These are phyloP conservation scores for Eucalyptus globulus DNA, from an alignment of 345 rosid species.

Conservation along the genomic window DNA sequence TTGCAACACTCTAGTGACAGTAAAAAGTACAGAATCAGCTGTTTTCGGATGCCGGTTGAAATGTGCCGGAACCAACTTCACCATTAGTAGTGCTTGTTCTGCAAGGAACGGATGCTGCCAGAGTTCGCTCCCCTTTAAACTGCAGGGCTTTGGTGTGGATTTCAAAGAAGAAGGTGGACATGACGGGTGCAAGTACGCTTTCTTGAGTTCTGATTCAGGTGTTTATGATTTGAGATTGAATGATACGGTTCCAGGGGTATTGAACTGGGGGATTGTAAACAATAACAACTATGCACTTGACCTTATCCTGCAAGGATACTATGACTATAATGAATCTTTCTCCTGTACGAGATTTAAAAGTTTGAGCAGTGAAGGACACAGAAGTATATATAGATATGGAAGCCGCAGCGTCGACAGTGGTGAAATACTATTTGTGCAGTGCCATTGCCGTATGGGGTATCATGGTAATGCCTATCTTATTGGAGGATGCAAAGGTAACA, in stretches of 20 bases:
- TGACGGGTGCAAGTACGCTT: neutral
- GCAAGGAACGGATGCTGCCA: neutral
- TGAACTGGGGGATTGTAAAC: neutral
- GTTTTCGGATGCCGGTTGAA: neutral
- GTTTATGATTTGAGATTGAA: too few species aligned
- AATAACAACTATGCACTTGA: rapidly evolving
- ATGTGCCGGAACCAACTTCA: neutral
- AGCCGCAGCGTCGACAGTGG: too few species aligned
- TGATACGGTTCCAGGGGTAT: too few species aligned
- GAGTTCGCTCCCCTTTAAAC: neutral
- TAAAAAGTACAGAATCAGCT: neutral
- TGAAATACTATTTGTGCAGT: rapidly evolving
- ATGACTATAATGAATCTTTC: too few species aligned
- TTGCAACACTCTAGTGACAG: neutral
- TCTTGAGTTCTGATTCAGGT: too few species aligned
- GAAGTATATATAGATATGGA: too few species aligned
- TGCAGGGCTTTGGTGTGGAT: neutral
- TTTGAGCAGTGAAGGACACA: too few species aligned
- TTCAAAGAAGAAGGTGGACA: neutral
- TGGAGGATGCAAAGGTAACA: too few species aligned
- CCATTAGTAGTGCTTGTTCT: neutral
- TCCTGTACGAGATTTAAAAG: rapidly evolving
- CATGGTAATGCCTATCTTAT: rapidly evolving
- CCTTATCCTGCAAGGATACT: rapidly evolving
- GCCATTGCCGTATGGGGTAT: rapidly evolving